phyloP scores from a whole-genome alignment of 768 basidiomycete genomes.

The Mycena rosella region DNA sequence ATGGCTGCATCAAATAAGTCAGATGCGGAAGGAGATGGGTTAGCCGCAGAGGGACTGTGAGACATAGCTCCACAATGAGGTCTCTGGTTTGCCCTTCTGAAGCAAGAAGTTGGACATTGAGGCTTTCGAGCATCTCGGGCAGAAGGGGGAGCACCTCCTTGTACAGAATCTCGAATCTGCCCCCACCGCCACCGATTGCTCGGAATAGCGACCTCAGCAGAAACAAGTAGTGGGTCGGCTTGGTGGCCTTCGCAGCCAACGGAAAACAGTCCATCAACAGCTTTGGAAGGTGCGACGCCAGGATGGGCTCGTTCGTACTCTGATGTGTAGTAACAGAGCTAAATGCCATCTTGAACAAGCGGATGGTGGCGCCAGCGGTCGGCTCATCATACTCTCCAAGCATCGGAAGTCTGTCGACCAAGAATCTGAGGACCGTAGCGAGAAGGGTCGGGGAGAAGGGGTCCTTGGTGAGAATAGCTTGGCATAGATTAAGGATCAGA shows the following conservation, averaged over 20 bases:
- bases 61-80: constrained; percentile 95
- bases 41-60: constrained; percentile 95
- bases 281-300: constrained; percentile 93
- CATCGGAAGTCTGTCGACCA: constrained; percentile 83
- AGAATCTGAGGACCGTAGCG: constrained; percentile 88
- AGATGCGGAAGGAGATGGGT: constrained; percentile 97
- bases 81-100: constrained; percentile 88
- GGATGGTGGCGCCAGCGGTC: constrained; percentile 86
- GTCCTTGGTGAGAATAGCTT: constrained; percentile 85
- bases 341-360: constrained; percentile 97
- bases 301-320: constrained; percentile 85
- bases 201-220: constrained; percentile 93
- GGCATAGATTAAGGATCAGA: constrained; percentile 85
- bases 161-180: constrained; percentile 93
- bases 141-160: constrained; percentile 96
- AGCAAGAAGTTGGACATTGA: constrained; percentile 90
- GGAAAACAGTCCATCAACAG: constrained; percentile 97
- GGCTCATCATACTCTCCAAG: constrained; percentile 90
- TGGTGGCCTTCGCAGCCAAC: constrained; percentile 89
- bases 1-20: constrained; percentile 94
- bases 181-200: constrained; percentile 91
- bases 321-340: constrained; percentile 84
- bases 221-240: constrained; percentile 93
- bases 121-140: constrained; percentile 96
- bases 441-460: constrained; percentile 83